Evolutionary conservation across 2,329 filamentous ascomycete genomes (phyloP), one percentile per base, ranked within the genome.

Genomic region (Aspergillus sp.): DNA sequence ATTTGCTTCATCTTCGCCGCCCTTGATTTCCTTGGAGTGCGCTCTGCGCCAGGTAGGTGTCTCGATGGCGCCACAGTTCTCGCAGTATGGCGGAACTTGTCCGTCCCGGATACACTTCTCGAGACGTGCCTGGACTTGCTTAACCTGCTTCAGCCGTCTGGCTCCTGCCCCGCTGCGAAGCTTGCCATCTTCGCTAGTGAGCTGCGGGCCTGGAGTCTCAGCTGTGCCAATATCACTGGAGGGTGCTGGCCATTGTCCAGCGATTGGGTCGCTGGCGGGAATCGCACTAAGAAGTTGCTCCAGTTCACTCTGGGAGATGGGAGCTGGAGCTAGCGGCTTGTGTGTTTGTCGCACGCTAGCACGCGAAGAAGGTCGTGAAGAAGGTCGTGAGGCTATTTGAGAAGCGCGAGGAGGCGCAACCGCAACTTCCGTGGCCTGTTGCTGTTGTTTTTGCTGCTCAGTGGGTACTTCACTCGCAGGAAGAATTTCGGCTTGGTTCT

Each of bases 41-140:
- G 95, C 91, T 69, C 93, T 95, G 59, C 95, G 87, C 95, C 95
- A 99, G 0, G 93, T 97, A 0, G 93, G 91, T 0, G 95, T 99
- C 67, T 98, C 90, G 57, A 99, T 96, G 6, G 92, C 90, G 6
- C 95, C 95, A 67, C 95, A 99, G 67, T 98, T 96, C 62, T 85
- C 85, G 73, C 95, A 99, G 69, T 88, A 98, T 1, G 89, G 88
- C 0, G 95, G 95, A 80, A 93, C 89, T 63, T 92, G 85, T 5
- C 95, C 95, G 55, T 86, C 86, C n/a, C 82, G 82, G 54, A 98
- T 87, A 21, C 83, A 81, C 56, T 77, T 73, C 43, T 84, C 77
- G 21, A 87, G 71, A 50, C 80, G 80, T 23, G 82, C 79, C 62
- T 83, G 79, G 49, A 87, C 85, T 56, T 82, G 77, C 62, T 90